Evolutionary conservation across 2,329 filamentous ascomycete genomes (phyloP), one percentile per base, ranked within the genome.

Genomic region (Rhynchosporium agropyri): DNA sequence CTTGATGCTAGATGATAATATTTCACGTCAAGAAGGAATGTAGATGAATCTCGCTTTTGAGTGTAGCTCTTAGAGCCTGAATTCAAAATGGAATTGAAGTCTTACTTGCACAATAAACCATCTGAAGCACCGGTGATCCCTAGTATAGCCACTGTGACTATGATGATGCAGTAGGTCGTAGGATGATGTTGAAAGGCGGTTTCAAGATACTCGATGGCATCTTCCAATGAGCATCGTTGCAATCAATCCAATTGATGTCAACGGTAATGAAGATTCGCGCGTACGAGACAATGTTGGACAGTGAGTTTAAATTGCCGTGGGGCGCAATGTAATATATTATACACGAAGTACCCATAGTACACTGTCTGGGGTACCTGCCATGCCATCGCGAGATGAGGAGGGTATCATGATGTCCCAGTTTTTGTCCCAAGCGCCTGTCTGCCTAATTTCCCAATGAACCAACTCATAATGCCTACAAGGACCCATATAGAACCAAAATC

Each of bases 341-440:
- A 54, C 51, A 54, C 51, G 10, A 28, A 48, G 31, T 46, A 33
- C n/a, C 15, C 20, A 45, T 8, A 58, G 55, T 48, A 58, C 43
- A 28, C 20, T 26, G 15, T 48, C 40, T 31, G 45, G 36, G 38
- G 20, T 46, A 28, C 51, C 20, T 3, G 38, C 40, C n/a, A 45
- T 49, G 46, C 46, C 45, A 59, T 50, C 56, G 49, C 9, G n/a
- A 28, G 26, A 29, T 33, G 31, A 48, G 43, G 38, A 48, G 31
- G 56, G 45, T 50, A 59, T 59, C 56, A 59, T 59, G 8, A 59
- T 59, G 15, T 38, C 46, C 45, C 36, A 49, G 38, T n/a, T 4
- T 40, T 50, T 59, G 15, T 28, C 31, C 31, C 8, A 7, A 50
- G 46, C 56, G 56, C 56, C 43, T 42, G 33, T 50, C 43, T 20